phyloP scores from a whole-genome alignment of 2,329 filamentous ascomycete genomes.

The Coccinonectria pachysandricola region DNA sequence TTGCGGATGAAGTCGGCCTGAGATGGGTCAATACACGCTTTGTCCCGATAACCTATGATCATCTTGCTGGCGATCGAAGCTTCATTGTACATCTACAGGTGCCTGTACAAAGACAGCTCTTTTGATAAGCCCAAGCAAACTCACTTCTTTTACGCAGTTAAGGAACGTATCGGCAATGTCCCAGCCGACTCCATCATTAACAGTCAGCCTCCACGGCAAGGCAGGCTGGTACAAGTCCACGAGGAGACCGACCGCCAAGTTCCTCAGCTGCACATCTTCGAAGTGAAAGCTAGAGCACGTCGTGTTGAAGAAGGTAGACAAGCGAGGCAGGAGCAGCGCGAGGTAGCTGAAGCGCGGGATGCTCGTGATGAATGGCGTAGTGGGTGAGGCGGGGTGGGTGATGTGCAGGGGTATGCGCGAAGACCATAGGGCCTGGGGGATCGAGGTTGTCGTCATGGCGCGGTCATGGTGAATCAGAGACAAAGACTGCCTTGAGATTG shows the following conservation, averaged over 20 bases:
- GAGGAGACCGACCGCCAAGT: constrained; percentile 43
- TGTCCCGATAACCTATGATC: no score
- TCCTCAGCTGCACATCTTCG: constrained; percentile 42
- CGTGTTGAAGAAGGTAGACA: constrained; percentile 40
- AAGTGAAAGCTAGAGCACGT: constrained; percentile 51
- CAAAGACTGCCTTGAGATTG: no score
- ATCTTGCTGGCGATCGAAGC: not conserved
- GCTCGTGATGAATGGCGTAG: constrained; percentile 40
- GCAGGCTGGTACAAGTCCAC: constrained; percentile 46
- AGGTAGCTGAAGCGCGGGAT: constrained; percentile 52
- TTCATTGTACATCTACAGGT: not conserved
- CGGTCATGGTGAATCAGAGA: constrained; percentile 12
- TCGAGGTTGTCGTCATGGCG: constrained; percentile 18
- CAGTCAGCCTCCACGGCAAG: constrained; percentile 45
- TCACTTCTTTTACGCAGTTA: constrained; percentile 53
- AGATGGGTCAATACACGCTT: no score
- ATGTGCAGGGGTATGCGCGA: constrained; percentile 45
- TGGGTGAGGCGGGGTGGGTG: constrained; percentile 37
- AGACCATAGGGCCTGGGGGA: constrained; percentile 42
- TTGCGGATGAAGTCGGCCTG: constrained; percentile 79
- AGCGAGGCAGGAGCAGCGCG: constrained; percentile 44
- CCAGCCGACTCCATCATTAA: constrained; percentile 45
- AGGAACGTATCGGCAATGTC: constrained; percentile 53
- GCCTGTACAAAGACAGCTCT: not conserved
- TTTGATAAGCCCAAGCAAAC: constrained; percentile 10